These are phyloP conservation scores for Herpetospermum pedunculosum DNA, from an alignment of 306 rosid genomes.

Conservation along the genomic window DNA sequence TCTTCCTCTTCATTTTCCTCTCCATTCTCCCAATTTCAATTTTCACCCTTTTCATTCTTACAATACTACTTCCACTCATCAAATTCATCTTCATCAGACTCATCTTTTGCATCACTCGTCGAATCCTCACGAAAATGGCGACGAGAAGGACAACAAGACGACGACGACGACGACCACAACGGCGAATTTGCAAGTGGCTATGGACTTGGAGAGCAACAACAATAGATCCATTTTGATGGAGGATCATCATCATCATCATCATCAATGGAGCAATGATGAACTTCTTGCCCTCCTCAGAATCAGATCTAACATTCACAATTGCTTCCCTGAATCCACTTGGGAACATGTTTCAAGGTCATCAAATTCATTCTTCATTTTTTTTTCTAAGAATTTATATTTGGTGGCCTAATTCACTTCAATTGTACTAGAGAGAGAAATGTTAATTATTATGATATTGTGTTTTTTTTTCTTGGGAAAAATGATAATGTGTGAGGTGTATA, in stretches of 20 bases:
- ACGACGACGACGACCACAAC: neutral
- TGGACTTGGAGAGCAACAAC: neutral
- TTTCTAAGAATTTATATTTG: too few species aligned
- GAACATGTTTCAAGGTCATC: constrained; percentile 77
- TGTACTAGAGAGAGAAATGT: neutral
- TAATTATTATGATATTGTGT: neutral
- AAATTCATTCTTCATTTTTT: too few species aligned
- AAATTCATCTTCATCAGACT: constrained; percentile 19
- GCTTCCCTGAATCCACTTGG: constrained; percentile 75
- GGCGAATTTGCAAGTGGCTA: constrained; percentile 19
- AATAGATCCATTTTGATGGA: neutral
- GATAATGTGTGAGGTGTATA: neutral
- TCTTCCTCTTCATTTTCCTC: constrained; percentile 40
- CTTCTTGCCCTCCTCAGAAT: constrained; percentile 60
- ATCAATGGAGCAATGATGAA: constrained; percentile 63
- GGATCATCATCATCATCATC: neutral
- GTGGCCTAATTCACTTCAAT: neutral
- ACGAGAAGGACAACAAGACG: constrained; percentile 12
- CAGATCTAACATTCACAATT: constrained; percentile 71
- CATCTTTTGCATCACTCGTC: constrained; percentile 22
- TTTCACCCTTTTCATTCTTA: constrained; percentile 27
- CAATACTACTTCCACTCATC: constrained; percentile 5
- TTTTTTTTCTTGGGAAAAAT: neutral
- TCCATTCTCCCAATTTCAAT: neutral
- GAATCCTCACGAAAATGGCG: constrained; percentile 11